Base-by-base conservation (phyloP, 768 basidiomycete genomes). In the Mycena floridula region DNA sequence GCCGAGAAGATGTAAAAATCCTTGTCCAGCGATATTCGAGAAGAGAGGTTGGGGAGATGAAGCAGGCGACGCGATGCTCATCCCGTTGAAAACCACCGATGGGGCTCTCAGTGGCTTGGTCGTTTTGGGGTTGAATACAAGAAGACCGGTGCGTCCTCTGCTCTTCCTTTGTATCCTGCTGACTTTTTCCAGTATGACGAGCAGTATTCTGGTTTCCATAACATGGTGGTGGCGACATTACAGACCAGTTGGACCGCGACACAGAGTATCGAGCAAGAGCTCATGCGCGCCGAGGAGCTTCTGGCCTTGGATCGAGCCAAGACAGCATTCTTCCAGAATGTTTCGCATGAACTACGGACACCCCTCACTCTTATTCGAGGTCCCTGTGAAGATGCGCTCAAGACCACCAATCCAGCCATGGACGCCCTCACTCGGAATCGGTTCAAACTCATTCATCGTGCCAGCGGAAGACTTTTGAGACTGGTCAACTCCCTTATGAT, bases 251-350 rank as follows among this genome's bases (percentile, higher is more conserved):
- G 24, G 23, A 22, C 28, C 2, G 45, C 45, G 9, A 23, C 40
- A 11, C 45, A 46, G 18, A 32, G 26, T 20, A 26, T 46, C 15
- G 45, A 46, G 28, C 25, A 40, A 35, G 45, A 46, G 23, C 18
- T 46, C 15, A 25, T 21, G 25, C 45, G 45, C 12, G 40, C 45
- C 8, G 45, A 46, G 26, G 45, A 46, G 23, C 25, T 46, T 1
- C 45, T 32, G 7, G 40, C 45, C 7, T 40, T 46, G 8, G 45
- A 46, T 46, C 16, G 40, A 21, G 39, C 40, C 22, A 46, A 46
- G 21, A 46, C 45, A 12, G 27, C 32, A 4, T 46, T 46, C 26
- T 46, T 46, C 30, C 45, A 46, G 24, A 46, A 46, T 35, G 45
- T 46, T 21, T 46, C 45, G 21, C 45, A 46, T 42, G 25, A 38